Base-by-base conservation (phyloP, 108 stramenopile species). In the Chaetoceros muelleri region DNA sequence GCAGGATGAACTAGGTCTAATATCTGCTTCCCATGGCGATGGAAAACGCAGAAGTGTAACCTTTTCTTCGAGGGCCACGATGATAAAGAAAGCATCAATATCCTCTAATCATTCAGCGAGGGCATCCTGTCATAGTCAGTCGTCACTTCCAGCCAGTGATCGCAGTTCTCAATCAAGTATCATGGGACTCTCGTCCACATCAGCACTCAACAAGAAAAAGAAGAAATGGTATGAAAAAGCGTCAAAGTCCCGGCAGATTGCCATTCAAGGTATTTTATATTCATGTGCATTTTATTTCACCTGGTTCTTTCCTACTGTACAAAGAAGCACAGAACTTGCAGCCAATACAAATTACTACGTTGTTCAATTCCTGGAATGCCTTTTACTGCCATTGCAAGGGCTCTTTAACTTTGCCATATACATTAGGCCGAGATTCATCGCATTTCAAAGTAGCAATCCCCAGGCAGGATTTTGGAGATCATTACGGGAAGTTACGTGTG, bases 381-480 rank as follows among this genome's bases (percentile, higher is more conserved):
- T 68, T 21, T 53, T 61, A 13, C 40, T 46, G 24, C 78, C 78
- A 1, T 31, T 69, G 20, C 68, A 74, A 65, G 78, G 78, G 10
- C 26, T 75, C 28, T 61, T 71, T 46, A 79, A 75, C 44, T 68
- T 60, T 20, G 48, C 64, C 30, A 60, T 79, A 16, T 71, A 75
- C 50, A 51, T 71, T 23, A 65, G 70, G 8, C 74, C 75, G 0
- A 49, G 58, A 18, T 57, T 23, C 17, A 19, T 23, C 1, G 18
- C 26, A n/a, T 54, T 44, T 44, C 61, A 53, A 53, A n/a, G 21
- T 3, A 31, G 54, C n/a, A 3, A 58, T 58, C 45, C 45, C 2
- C 23, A 58, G 1, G 1, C 17, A 2, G 19, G 27, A 17, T 28
- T 24, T 8, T 34, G 2, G 28, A 21, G 22, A 29, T 30, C 28